These are phyloP conservation scores for Chrysanthemum makinoi DNA, from an alignment of 129 eudicot species.

Conservation along the genomic window DNA sequence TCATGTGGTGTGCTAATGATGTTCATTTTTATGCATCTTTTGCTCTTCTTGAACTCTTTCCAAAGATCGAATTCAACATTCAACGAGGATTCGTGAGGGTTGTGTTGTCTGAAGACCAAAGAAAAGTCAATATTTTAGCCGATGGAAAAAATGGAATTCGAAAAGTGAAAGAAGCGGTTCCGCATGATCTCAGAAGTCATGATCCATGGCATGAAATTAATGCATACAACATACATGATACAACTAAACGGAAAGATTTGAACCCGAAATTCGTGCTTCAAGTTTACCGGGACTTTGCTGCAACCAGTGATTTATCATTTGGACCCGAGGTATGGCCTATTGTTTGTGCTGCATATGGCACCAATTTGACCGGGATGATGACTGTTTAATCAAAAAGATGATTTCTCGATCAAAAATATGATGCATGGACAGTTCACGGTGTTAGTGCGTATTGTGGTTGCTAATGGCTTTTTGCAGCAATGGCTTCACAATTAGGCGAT, in stretches of 20 bases:
- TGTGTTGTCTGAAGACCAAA: conserved; percentile 69
- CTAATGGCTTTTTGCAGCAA: conserved; percentile 88
- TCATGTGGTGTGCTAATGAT: conserved; percentile 99
- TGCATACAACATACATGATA: conserved; percentile 95
- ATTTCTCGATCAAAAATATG: conserved; percentile 97
- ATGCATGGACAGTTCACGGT: conserved; percentile 97
- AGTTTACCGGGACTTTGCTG: conserved; percentile 84
- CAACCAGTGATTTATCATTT: conserved; percentile 79
- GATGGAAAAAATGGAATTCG: conserved; percentile 91
- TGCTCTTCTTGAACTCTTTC: conserved; percentile 91
- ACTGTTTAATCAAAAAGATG: conserved; percentile 88
- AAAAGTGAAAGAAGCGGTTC: conserved; percentile 85
- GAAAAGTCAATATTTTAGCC: conserved; percentile 78
- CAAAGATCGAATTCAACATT: conserved; percentile 90
- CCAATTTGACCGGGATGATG: conserved; percentile 75
- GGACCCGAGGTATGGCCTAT: conserved; percentile 96
- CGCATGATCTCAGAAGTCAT: conserved; percentile 97
- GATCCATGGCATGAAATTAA: conserved; percentile 99
- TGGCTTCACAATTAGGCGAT: conserved; percentile 89
- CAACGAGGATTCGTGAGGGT: conserved; percentile 95
- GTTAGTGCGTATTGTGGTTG: conserved; percentile 94
- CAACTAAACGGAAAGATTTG: conserved; percentile 93
- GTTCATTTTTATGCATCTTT: conserved; percentile 98
- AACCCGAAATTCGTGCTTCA: conserved; percentile 97
- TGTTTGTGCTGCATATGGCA: conserved; percentile 91